Conservation (phyloP, 2,329 filamentous ascomycete species). For the Fusarium torreyae region DNA sequence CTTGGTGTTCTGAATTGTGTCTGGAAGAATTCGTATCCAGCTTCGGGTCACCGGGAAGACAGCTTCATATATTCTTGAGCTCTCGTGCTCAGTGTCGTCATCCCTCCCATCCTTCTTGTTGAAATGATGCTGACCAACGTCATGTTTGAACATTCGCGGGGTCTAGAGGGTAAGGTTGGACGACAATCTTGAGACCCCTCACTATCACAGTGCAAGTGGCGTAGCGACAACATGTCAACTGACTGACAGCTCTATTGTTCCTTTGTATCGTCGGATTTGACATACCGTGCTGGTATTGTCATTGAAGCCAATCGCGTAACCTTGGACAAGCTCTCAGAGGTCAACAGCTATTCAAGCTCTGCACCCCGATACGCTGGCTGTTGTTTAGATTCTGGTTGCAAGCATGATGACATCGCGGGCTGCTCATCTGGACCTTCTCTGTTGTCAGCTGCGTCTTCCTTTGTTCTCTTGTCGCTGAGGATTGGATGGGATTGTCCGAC, state of each 20-base stretch:
- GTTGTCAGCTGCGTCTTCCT: neutral
- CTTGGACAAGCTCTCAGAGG: neutral
- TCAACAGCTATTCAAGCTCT: neutral
- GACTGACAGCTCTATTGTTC: accelerated
- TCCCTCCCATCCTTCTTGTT: conserved; percentile 19
- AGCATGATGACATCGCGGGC: conserved; percentile 19
- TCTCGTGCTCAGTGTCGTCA: conserved; percentile 38
- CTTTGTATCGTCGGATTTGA: neutral
- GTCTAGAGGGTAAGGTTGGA: conserved; percentile 35
- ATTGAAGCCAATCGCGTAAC: neutral
- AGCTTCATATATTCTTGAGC: conserved; percentile 41
- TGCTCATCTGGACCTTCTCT: neutral
- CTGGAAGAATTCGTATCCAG: neutral
- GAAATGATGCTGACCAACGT: conserved; percentile 49
- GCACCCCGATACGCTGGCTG: conserved; percentile 14
- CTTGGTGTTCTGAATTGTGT: neutral
- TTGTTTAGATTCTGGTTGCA: neutral
- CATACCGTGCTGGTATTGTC: conserved; percentile 24
- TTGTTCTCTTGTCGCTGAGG: neutral
- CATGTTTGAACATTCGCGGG: conserved; percentile 39
- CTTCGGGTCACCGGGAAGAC: neutral
- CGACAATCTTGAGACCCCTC: conserved; percentile 42
- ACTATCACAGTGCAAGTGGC: conserved; percentile 46
- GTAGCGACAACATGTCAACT: neutral
- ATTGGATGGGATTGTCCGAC: neutral